Evolutionary conservation across 2,329 filamentous ascomycete genomes (phyloP), one percentile per base, ranked within the genome.

Genomic region (Beauveria bassiana): DNA sequence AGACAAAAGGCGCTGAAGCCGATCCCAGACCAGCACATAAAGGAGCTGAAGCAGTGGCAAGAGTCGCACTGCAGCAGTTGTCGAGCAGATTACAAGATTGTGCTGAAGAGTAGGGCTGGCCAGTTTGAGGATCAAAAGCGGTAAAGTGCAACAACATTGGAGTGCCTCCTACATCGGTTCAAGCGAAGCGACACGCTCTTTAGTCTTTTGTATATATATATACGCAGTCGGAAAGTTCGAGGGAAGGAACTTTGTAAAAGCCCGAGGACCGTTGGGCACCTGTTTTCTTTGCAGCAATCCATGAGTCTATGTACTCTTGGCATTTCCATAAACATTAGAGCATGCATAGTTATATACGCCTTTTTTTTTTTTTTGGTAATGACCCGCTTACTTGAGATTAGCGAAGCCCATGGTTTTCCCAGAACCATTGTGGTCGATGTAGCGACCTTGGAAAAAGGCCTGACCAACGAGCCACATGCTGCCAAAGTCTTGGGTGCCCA

Each of bases 1-100:
- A 65, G 64, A 54, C 73, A 75, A 64, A 75, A 74, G 64, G 63
- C 72, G 22, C 67, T 71, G 67, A 64, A 68, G 49, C 68, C 68
- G 43, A 68, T 58, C 10, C 24, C 61, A 8, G 53, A 53, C 7
- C 38, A 58, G 1, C 53, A 59, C 9, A 7, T 58, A 22, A 24
- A 57, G 47, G 54, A 57, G 54, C 49, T 62, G 42, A 62, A 59
- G 49, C 51, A 53, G 22, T 62, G 54, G 54, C 46, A 58, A 22
- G 40, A 45, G 49, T 28, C 38, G 10, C 61, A 62, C 42, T 62
- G 61, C 40, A 52, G 54, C 7, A 62, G 61, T 34, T 62, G 61
- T 42, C 38, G 54, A 26, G 47, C 47, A 18, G 61, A 62, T 24
- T 49, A 58, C 22, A 50, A 26, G 38, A 28, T 22, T 24, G 47